Base-by-base conservation (phyloP, 148 eudicot species). In the Oxyria digyna region DNA sequence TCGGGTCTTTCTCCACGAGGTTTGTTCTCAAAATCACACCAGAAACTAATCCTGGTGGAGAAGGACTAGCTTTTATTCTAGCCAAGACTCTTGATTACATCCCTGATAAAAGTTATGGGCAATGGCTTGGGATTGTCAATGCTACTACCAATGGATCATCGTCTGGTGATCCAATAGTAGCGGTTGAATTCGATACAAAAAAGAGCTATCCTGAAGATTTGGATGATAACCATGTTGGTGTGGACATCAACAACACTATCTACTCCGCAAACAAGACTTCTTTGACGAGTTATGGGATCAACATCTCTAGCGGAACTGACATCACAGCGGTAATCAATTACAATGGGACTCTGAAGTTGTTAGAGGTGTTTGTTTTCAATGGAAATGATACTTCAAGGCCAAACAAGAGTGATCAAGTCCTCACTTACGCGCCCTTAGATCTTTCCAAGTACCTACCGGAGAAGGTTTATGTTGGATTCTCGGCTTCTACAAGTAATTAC, bases 31-130 rank as follows among this genome's bases (percentile, higher is more conserved):
- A 57, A 6, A 48, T 80, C 40, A n/a, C 29, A 0, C 72, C 76
- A 6, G 4, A 31, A 20, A 2, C 41, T 14, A 24, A 23, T 41
- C 76, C 85, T 14, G 71, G 65, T 1, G 91, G 91, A 9, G 96
- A 89, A 48, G 96, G 96, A 0, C 4, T 89, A 5, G 82, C 87
- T 3, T 89, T 89, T 42, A 43, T 89, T 17, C 80, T 89, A 55
- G 64, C 86, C 11, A 81, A 85, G 0, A 69, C 76, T 59, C 24
- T 52, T 33, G 79, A 83, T 71, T 15, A 29, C 20, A 75, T 84
- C 35, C 87, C 92, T 8, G 31, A 32, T 24, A 67, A 76, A 31
- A 68, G 84, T 23, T 77, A 76, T 54, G 87, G 89, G 81, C n/a
- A 89, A 89, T 10, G 87, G 85, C 69, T 77, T 82, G 3, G 92